Evolutionary conservation across 2,329 filamentous ascomycete genomes (phyloP).

Genomic region (Botrytis hyacinthi): DNA sequence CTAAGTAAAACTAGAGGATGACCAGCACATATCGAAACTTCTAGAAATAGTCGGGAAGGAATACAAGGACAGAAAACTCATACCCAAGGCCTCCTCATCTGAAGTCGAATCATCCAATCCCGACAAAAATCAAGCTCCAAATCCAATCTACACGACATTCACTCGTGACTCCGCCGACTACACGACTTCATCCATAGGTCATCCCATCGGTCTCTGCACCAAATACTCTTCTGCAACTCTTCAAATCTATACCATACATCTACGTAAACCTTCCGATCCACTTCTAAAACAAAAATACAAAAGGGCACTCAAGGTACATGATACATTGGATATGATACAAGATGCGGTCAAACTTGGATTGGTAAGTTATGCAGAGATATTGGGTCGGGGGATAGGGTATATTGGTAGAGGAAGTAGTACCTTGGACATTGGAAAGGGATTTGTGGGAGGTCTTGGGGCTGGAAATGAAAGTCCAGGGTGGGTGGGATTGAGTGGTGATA

Average conservation of each 20-base stretch:
- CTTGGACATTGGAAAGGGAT: slow-evolving; percentile 23
- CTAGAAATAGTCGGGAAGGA: neutral
- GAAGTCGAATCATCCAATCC: neutral
- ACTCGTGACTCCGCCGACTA: slow-evolving; percentile 21
- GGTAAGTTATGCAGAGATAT: slow-evolving; percentile 23
- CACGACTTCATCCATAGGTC: slow-evolving; percentile 19
- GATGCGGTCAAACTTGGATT: slow-evolving; percentile 23
- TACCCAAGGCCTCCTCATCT: neutral
- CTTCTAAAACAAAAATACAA: slow-evolving; percentile 22
- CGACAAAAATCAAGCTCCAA: neutral
- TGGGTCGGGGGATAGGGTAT: slow-evolving; percentile 21
- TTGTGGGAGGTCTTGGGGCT: slow-evolving; percentile 20
- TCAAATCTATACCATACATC: slow-evolving; percentile 19
- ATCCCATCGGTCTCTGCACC: slow-evolving; percentile 22
- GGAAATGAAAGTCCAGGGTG: slow-evolving; percentile 13
- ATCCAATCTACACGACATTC: slow-evolving; percentile 17
- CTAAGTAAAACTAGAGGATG: slow-evolving; percentile 18
- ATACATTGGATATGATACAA: slow-evolving; percentile 25
- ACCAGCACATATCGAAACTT: slow-evolving; percentile 21
- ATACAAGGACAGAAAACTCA: neutral
- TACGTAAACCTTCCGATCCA: slow-evolving; percentile 22
- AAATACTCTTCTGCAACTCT: slow-evolving; percentile 18
- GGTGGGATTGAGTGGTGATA: slow-evolving; percentile 23
- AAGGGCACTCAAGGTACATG: slow-evolving; percentile 23
- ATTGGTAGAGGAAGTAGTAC: slow-evolving; percentile 19